A percentile compares a stretch with the other conserved stretches of the same genome.
phyloP scores from a whole-genome alignment of 495 filamentous ascomycete genomes.

The Pseudomonodictys pantanalensis region DNA sequence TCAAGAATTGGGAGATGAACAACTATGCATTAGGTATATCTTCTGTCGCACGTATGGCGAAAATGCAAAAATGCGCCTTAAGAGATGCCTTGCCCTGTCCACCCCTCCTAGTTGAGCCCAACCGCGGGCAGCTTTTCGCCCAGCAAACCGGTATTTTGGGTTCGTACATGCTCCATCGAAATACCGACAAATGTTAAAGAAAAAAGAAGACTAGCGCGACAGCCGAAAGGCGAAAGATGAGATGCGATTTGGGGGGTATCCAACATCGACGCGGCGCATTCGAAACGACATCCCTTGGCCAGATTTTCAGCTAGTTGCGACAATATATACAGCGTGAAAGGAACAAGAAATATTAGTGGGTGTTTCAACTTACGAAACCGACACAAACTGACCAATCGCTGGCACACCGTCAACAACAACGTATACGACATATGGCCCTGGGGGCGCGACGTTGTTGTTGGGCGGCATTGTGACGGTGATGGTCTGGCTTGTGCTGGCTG shows the following conservation, averaged over 20 bases:
- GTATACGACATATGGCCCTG: slow-evolving; percentile 62
- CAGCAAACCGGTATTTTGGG: too few species aligned
- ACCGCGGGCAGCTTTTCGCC: too few species aligned
- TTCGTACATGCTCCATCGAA: neutral
- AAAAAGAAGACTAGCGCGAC: neutral
- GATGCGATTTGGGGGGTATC: neutral
- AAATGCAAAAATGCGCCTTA: too few species aligned
- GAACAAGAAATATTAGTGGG: neutral
- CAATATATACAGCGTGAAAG: neutral
- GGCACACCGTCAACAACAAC: slow-evolving; percentile 60
- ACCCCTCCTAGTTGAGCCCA: too few species aligned
- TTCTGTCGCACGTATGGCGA: too few species aligned
- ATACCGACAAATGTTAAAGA: neutral
- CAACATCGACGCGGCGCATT: neutral
- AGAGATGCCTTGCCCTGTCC: too few species aligned
- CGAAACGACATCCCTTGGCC: neutral
- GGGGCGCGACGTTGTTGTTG: slow-evolving; percentile 53
- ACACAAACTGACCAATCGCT: slow-evolving; percentile 35
- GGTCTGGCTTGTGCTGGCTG: slow-evolving; percentile 46
- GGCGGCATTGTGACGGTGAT: slow-evolving; percentile 55
- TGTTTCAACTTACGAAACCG: slow-evolving; percentile 18
- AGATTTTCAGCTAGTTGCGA: neutral
- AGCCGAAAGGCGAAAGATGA: neutral
- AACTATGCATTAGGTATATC: too few species aligned
- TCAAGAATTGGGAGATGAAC: too few species aligned